Evolutionary conservation across 2,329 filamentous ascomycete genomes (phyloP).

Genomic region (Colletotrichum theobromicola): DNA sequence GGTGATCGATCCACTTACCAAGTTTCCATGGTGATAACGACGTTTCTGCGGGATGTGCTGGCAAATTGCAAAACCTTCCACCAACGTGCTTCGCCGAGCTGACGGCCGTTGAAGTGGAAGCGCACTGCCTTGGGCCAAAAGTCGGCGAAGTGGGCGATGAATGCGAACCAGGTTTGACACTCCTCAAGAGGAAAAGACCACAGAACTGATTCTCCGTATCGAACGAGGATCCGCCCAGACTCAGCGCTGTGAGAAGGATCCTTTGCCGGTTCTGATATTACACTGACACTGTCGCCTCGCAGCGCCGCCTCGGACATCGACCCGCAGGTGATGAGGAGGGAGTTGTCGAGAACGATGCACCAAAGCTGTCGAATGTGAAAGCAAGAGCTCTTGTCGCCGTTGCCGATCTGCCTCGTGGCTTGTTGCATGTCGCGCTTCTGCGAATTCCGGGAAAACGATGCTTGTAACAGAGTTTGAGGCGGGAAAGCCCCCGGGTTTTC

Average conservation of each 20-base stretch:
- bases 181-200: conserved; percentile 44
- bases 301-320: conserved; percentile 38
- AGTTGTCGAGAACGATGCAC: conserved; percentile 49
- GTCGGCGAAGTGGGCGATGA: conserved; percentile 45
- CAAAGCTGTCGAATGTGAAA: conserved; percentile 55
- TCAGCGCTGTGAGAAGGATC: conserved; percentile 13
- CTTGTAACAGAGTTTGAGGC: conserved; percentile 47
- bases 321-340: conserved; percentile 47
- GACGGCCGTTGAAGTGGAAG: conserved; percentile 38
- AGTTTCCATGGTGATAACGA: conserved; percentile 24
- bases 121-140: conserved; percentile 45
- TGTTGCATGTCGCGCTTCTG: conserved; percentile 50
- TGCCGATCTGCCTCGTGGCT: conserved; percentile 45
- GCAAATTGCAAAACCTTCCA: conserved; percentile 33
- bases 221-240: conserved; percentile 35
- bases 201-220: conserved; percentile 35
- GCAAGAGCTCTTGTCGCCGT: conserved; percentile 39
- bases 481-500: conserved; percentile 41
- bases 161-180: conserved; percentile 49
- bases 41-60: conserved; percentile 20
- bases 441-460: conserved; percentile 42
- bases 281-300: conserved; percentile 34
- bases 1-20: not conserved
- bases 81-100: conserved; percentile 33
- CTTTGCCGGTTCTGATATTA: conserved; percentile 33